Evolutionary conservation across 352 stramenopile genomes (phyloP), one percentile per base, ranked within the genome.

Genomic region (Globisporangium cylindrosporum): DNA sequence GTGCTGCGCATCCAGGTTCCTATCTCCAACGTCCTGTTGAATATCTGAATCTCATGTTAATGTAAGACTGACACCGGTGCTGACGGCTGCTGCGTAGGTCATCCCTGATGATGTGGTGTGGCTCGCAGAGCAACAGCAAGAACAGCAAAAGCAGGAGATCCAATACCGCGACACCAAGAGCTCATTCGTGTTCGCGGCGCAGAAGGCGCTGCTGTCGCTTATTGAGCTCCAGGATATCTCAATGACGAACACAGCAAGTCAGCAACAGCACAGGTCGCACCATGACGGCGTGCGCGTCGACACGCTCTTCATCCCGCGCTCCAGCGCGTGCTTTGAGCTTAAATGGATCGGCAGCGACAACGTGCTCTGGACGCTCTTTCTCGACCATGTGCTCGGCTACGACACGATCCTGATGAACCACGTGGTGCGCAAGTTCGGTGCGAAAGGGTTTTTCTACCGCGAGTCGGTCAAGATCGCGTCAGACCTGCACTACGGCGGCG

Each of bases 391-490:
- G 10, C 43, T 93, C 58, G 94, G 94, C 14, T 96, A 91, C 43
- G 92, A 99, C 72, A 98, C 92, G 7, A 94, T 98, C 25, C 54
- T 98, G 34, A 76, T 97, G 58, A 98, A 98, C 77, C 97, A 96
- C 71, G 68, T 98, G 43, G 68, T 95, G 43, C 79, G 79, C 4
- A 72, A 84, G 34, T 88, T 82, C 41, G 73, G 86, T 5, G 71
- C 73, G 0, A 71, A 67, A 22, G 91, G 91, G 8, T 88, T 86
- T 55, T 76, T 97, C 22, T 92, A 88, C 49, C 83, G 85, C 49
- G 83, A 93, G 64, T 66, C 75, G 32, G 81, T 71, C 43, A 80
- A 83, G 5, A 70, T 81, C 25, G 68, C 90, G 8, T 77, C 89
- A 48, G 91, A 96, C 63, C 74, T 97, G 48, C 86, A 81, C 65